phyloP scores from a whole-genome alignment of 2,329 filamentous ascomycete genomes.

The Amylocarpus encephaloides region DNA sequence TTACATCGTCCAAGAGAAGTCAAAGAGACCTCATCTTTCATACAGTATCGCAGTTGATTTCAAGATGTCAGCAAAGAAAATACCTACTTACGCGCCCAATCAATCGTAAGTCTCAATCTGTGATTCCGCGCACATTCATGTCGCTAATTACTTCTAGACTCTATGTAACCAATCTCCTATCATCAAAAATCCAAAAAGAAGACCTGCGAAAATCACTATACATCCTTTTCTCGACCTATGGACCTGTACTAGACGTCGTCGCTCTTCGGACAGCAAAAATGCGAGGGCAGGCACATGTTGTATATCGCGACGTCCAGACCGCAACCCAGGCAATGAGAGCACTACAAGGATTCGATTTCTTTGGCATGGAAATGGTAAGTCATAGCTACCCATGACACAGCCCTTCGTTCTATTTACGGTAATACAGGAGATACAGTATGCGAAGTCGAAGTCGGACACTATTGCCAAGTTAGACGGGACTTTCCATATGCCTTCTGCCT shows the following conservation, averaged over 20 bases:
- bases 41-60: conserved; percentile 1
- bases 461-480: conserved; percentile 89
- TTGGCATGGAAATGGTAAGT: conserved; percentile 76
- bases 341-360: conserved; percentile 77
- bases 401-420: neutral
- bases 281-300: conserved; percentile 91
- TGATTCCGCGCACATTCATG: neutral
- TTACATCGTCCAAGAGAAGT: no score
- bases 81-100: conserved; percentile 57
- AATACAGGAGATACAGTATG: conserved; percentile 78
- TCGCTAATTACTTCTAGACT: conserved; percentile 47
- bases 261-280: conserved; percentile 85
- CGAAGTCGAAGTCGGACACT: conserved; percentile 80
- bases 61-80: conserved; percentile 35
- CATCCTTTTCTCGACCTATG: conserved; percentile 89
- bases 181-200: conserved; percentile 81
- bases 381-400: neutral
- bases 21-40: neutral
- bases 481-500: conserved; percentile 62
- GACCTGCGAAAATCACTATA: conserved; percentile 85
- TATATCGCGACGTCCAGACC: conserved; percentile 83
- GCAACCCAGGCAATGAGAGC: conserved; percentile 90
- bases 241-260: conserved; percentile 85
- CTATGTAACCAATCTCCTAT: conserved; percentile 80
- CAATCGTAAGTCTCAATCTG: conserved; percentile 56